These are phyloP conservation scores for Buxus sempervirens DNA, from an alignment of 164 flowering plant genomes.

Conservation along the genomic window DNA sequence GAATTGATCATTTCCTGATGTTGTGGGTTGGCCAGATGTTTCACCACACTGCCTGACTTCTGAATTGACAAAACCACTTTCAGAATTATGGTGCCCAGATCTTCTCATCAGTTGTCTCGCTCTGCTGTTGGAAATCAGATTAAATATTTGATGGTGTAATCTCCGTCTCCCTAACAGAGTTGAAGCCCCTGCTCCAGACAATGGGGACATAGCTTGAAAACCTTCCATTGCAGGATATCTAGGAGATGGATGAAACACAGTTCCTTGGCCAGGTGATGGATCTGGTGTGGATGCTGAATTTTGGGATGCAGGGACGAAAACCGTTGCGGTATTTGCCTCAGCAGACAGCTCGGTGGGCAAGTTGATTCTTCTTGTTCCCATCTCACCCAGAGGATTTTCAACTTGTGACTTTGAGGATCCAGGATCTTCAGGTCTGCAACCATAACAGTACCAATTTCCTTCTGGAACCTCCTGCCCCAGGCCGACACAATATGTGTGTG, in stretches of 20 bases:
- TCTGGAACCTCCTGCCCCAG: slow-evolving; percentile 92
- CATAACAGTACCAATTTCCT: slow-evolving; percentile 97
- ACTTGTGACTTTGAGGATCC: slow-evolving; percentile 46
- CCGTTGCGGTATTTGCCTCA: slow-evolving; percentile 29
- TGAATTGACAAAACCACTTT: slow-evolving; percentile 21
- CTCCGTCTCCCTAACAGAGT: slow-evolving; percentile 74
- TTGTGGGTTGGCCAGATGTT: slow-evolving; percentile 22
- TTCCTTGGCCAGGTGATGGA: slow-evolving; percentile 30
- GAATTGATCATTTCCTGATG: slow-evolving; percentile 29
- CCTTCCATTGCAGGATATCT: slow-evolving; percentile 36
- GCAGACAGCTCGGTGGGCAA: slow-evolving; percentile 29
- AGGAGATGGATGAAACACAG: slow-evolving; percentile 42
- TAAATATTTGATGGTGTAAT: slow-evolving; percentile 66
- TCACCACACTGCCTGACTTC: slow-evolving; percentile 33
- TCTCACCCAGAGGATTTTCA: slow-evolving; percentile 33
- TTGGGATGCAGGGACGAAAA: slow-evolving; percentile 28
- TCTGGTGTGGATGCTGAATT: slow-evolving; percentile 36
- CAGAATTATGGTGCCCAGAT: slow-evolving; percentile 23
- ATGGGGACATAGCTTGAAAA: slow-evolving; percentile 45
- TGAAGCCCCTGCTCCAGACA: slow-evolving; percentile 56
- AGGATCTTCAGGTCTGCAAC: slow-evolving; percentile 64
- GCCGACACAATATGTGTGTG: slow-evolving; percentile 98
- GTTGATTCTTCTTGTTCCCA: slow-evolving; percentile 26
- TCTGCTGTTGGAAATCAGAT: slow-evolving; percentile 40
- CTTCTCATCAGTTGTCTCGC: slow-evolving; percentile 26